phyloP scores from a whole-genome alignment of 1,284 basidiomycete species.

The Pholiota adiposa region DNA sequence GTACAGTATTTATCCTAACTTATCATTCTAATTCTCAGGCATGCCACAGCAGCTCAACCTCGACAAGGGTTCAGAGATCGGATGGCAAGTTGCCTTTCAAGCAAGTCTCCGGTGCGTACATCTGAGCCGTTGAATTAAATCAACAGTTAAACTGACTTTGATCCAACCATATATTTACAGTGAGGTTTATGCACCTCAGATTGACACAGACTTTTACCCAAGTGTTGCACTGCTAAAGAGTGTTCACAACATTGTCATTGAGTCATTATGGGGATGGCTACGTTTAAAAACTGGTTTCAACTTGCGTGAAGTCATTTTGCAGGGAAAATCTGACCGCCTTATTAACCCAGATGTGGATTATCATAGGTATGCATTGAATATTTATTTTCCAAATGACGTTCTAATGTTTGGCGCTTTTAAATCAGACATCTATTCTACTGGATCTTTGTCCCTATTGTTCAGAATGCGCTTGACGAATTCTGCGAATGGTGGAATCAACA shows the following conservation, averaged over 20 bases:
- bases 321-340: conserved; percentile 19
- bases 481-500: conserved; percentile 23
- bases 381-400: neutral
- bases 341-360: conserved; percentile 17
- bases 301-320: conserved; percentile 21
- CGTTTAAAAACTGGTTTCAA: conserved; percentile 22
- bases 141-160: too few relatives aligned
- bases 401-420: too few relatives aligned
- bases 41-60: too few relatives aligned
- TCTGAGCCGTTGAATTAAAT: neutral
- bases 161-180: too few relatives aligned
- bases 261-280: conserved; percentile 32
- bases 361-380: conserved; percentile 17
- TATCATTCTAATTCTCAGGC: too few relatives aligned
- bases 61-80: too few relatives aligned
- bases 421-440: conserved; percentile 25
- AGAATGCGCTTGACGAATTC: conserved; percentile 21
- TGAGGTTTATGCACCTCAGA: conserved; percentile 26
- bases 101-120: conserved; percentile 25
- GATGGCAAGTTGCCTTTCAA: conserved; percentile 29
- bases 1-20: too few relatives aligned
- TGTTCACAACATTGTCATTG: conserved; percentile 33
- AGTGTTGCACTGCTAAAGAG: conserved; percentile 27
- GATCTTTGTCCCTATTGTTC: conserved; percentile 25
- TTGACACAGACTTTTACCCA: conserved; percentile 26